Conservation (phyloP, 78 protist species). For the Dictyostelium purpureum region DNA sequence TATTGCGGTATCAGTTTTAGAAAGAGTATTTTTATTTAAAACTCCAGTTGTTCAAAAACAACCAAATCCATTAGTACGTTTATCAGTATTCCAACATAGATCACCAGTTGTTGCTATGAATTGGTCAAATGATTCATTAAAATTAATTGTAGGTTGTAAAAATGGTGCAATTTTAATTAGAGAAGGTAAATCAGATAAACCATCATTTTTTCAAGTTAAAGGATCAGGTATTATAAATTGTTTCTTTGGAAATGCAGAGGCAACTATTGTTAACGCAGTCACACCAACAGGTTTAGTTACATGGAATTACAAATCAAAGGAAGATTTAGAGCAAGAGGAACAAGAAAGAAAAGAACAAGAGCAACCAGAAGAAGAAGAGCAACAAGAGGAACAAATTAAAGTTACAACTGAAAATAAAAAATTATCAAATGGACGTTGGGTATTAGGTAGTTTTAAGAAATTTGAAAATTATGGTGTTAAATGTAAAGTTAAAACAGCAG, state of each 20-base stretch:
- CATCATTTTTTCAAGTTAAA: constrained; percentile 21
- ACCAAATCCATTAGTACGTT: constrained; percentile 26
- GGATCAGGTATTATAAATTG: background rate
- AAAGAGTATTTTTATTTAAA: constrained; percentile 34
- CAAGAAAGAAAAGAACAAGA: background rate
- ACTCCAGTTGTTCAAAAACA: constrained; percentile 40
- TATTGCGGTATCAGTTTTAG: constrained; percentile 31
- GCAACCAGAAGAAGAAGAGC: background rate
- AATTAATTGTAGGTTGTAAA: constrained; percentile 28
- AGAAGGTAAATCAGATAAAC: constrained; percentile 13
- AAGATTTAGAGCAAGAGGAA: background rate
- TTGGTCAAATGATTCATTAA: constrained; percentile 50
- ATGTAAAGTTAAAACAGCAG: constrained; percentile 24
- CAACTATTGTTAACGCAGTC: background rate
- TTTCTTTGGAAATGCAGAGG: constrained; percentile 36
- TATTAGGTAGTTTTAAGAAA: background rate
- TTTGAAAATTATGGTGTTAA: constrained; percentile 8
- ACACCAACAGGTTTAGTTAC: constrained; percentile 7
- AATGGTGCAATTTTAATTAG: constrained; percentile 34
- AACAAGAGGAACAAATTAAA: background rate
- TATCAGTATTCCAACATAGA: constrained; percentile 27
- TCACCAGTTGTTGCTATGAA: background rate
- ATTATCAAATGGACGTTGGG: constrained; percentile 38
- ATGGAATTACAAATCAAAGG: constrained; percentile 24
- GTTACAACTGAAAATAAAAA: background rate